Base-by-base conservation (phyloP, 2,329 filamentous ascomycete genomes). In the Arachnopeziza araneosa region DNA sequence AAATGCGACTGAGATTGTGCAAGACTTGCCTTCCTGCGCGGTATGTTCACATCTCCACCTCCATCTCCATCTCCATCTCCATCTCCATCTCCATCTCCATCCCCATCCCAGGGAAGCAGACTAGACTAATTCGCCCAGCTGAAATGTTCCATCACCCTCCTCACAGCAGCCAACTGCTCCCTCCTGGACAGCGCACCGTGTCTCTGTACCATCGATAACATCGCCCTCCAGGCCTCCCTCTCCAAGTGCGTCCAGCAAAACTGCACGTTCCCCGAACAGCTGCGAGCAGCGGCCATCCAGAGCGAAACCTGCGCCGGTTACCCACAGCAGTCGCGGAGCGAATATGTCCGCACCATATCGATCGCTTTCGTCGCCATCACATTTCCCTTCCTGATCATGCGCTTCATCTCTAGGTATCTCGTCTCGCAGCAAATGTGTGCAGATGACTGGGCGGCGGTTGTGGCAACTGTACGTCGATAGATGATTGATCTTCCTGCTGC, bases 361-460 rank as follows among this genome's bases (percentile, higher is more conserved):
- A 63, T 60, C 48, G 56, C 59, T 19, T 54, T 61, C 8, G 12
- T 57, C 1, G 52, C 36, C 8, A 14, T 64, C 26, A 56, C 58
- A 3, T 58, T 53, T 51, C 52, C 58, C 6, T 55, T 55, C 12
- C 48, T 63, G 17, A 23, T 55, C n/a, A 24, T 63, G 17, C 52
- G 60, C 14, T 53, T 59, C 17, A n/a, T 50, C 17, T 62, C 58
- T 9, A 24, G 60, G 21, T 51, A 21, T 14, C 50, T 23, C 12
- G 30, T 62, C 19, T n/a, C 55, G 2, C n/a, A 21, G 1, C 30
- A 52, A 23, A 7, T 62, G 30, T 62, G 60, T 58, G 53, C 44
- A 51, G 63, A 64, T 57, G 63, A 64, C 54, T 62, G 60, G 58
- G 44, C 49, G 7, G 56, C 56, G 19, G 1, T 63, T 4, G 17